Evolutionary conservation across 2,329 filamentous ascomycete species (phyloP), one percentile per base, ranked within the genome.

Genomic region (Arachnomyces sp.): DNA sequence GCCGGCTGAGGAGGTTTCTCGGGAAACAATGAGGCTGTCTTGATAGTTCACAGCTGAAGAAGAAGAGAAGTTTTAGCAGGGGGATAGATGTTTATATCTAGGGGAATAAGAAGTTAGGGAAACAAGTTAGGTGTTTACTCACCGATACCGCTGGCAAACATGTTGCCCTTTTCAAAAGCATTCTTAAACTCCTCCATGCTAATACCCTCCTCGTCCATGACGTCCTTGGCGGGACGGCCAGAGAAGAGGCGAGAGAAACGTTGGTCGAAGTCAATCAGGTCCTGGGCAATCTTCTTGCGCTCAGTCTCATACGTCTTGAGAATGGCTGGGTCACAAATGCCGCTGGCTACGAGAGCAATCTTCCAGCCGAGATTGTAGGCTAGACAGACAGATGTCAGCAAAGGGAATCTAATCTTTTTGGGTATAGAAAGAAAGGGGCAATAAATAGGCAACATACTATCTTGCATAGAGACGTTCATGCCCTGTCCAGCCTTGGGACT

Each of bases 401-500:
- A n/a, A n/a, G n/a, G n/a, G n/a, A n/a, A n/a, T n/a, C n/a, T n/a
- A n/a, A n/a, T n/a, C n/a, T n/a, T n/a, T n/a, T n/a, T n/a, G n/a
- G n/a, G n/a, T n/a, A n/a, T n/a, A n/a, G n/a, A n/a, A n/a, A n/a
- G n/a, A 34, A 34, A 1, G 32, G 7, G 6, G 11, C n/a, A 15
- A 34, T 14, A 34, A 34, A 15, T 11, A 15, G 14, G 3, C 11
- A 34, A 18, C 32, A 4, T 34, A 34, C 15, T 31, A 44, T 80
- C 75, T 47, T 79, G 75, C 39, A 79, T 55, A 7, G 51, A 52
- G 17, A 53, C 52, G 39, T 59, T 58, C 55, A 59, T 59, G 7
- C 65, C 79, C 59, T 81, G 79, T 0, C 78, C 79, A 1, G 78
- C 77, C 58, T 82, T 82, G 9, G 79, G 79, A 6, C 74, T 78